Base-by-base conservation (phyloP, 1,139 yeast species). In the Hansenula sp. region DNA sequence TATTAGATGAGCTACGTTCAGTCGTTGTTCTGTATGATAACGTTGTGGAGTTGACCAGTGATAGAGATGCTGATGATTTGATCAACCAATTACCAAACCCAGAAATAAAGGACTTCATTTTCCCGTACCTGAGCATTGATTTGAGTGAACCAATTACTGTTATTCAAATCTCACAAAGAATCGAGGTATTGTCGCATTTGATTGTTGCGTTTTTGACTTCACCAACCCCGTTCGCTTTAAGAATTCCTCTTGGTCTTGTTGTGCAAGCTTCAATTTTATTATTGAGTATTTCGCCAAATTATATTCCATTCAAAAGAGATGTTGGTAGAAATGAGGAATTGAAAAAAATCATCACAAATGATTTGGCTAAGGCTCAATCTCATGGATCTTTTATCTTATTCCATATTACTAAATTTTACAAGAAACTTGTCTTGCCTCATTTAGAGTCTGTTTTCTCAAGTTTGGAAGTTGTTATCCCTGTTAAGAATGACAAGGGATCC, bases 31-130 rank as follows among this genome's bases (percentile, higher is more conserved):
- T 85, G 28, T 84, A 81, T 56, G 71, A 71, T 38, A 82, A 79
- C 46, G 73, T 84, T 47, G 63, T 85, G 49, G 81, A 78, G 44
- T 58, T 81, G 36, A 68, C 66, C 24, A 79, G 77, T 35, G 91
- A 84, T 58, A 62, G 66, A 17, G 83, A 71, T 33, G 57, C 74
- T 36, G 51, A 49, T 36, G 63, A 59, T 5, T 53, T 72, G 41
- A 53, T 76, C 29, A 59, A 63, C 25, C 59, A 59, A 41, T 52
- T 76, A 33, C 72, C 76, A 29, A 47, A 57, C 24, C 49, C 53
- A 16, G 61, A 60, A 33, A 38, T 42, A 2, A 58, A 58, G 17
- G 59, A 57, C 7, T 50, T 51, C 35, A 50, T 72, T 31, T 76
- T 82, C 54, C 68, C 76, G 1, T 63, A 72, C 16, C 67, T 84